phyloP scores from a whole-genome alignment of 352 stramenopile species.

The Globisporangium okanoganense region DNA sequence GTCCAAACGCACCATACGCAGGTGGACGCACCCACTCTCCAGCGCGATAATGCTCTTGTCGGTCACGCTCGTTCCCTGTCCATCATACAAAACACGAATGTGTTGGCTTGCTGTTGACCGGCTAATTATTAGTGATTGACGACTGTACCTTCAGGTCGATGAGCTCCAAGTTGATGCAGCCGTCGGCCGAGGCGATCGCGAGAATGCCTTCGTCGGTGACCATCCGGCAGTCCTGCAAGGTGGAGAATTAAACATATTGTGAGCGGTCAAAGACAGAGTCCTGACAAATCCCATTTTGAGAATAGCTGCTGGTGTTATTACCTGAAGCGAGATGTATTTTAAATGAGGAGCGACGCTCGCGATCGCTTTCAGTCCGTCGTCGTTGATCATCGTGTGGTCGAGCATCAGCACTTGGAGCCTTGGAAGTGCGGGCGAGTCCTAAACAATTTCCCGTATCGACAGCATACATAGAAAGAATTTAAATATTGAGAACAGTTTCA shows the following conservation, averaged over 20 bases:
- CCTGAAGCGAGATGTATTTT: slow-evolving; percentile 67
- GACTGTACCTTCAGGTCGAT: slow-evolving; percentile 58
- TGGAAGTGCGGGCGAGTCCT: slow-evolving; percentile 21
- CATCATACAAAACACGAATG: background rate
- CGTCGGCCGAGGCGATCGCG: slow-evolving; percentile 25
- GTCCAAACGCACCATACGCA: slow-evolving; percentile 62
- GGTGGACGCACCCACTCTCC: slow-evolving; percentile 27
- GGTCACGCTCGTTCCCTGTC: slow-evolving; percentile 49
- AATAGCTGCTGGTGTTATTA: slow-evolving; percentile 7
- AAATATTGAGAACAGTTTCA: background rate
- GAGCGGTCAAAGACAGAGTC: background rate
- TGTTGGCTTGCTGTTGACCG: background rate
- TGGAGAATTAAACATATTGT: background rate
- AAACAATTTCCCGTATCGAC: background rate
- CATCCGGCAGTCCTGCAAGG: slow-evolving; percentile 41
- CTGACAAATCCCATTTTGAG: too few species aligned
- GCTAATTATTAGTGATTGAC: background rate
- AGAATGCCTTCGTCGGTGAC: slow-evolving; percentile 45
- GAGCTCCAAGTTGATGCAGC: slow-evolving; percentile 38
- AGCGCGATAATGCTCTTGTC: slow-evolving; percentile 39
- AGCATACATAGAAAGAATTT: background rate
- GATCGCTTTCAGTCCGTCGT: slow-evolving; percentile 39
- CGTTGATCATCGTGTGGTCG: slow-evolving; percentile 48
- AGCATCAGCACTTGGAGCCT: slow-evolving; percentile 58
- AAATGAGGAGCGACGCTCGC: slow-evolving; percentile 28